phyloP scores from a whole-genome alignment of 139 green algal genomes.

The Choricystis sp. region DNA sequence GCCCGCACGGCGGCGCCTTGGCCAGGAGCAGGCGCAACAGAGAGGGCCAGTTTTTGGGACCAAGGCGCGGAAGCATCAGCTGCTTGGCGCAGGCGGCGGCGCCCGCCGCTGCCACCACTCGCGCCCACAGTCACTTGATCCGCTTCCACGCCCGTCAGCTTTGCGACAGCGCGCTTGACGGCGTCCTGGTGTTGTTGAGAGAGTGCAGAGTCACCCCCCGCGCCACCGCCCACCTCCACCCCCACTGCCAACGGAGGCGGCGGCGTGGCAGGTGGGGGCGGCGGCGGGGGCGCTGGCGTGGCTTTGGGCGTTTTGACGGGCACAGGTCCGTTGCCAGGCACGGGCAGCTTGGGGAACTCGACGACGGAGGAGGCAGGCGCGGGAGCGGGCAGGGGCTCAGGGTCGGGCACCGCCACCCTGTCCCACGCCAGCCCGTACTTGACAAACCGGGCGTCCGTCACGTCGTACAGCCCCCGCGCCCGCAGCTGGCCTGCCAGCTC shows the following conservation, averaged over 20 bases:
- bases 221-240: not conserved
- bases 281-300: too few species aligned
- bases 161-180: not conserved
- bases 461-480: not conserved
- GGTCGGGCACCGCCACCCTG: not conserved
- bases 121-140: not conserved
- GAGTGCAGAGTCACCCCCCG: too few species aligned
- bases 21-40: not conserved
- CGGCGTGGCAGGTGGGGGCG: not conserved
- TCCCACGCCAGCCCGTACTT: not conserved
- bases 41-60: too few species aligned
- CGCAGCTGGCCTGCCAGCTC: not conserved
- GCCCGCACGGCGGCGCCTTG: not conserved
- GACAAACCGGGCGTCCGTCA: not conserved
- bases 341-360: not conserved
- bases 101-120: too few species aligned
- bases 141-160: not conserved
- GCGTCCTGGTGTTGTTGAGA: not conserved
- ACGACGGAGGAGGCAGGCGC: not conserved
- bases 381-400: not conserved
- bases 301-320: not conserved
- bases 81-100: not conserved
- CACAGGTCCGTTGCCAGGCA: not conserved
- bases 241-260: not conserved
- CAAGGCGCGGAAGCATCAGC: too few species aligned